Evolutionary conservation across 495 filamentous ascomycete species (phyloP), one percentile per base, ranked within the genome.

Genomic region (Neurospora cerealis): DNA sequence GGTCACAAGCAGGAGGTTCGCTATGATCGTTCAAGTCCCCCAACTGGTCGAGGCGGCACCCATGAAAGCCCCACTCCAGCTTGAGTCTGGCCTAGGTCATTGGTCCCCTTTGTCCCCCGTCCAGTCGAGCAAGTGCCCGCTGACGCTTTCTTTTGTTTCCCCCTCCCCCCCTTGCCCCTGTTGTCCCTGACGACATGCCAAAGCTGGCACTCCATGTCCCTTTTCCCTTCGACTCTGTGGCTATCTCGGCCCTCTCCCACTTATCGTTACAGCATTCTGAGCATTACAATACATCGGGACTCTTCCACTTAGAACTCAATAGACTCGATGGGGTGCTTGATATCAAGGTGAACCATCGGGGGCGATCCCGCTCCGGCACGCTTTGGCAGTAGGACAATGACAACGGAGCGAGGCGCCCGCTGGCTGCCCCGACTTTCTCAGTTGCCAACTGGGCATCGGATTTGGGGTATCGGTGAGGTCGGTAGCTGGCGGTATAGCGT

Each of bases 181-280:
- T 69, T 72, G 41, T 69, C 72, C 71, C 76, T 77, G 76, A 77
- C 76, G 76, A 77, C 76, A 77, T 77, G 66, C 40, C 73, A 66
- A 66, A 66, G 54, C 54, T 34, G 54, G 13, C 54, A 66, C 42
- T 46, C 69, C 48, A 60, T 60, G 48, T 60, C 24, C 28, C 38
- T 36, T 74, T 66, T 70, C 70, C 70, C 37, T 41, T 69, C 72
- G 38, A 62, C 48, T 74, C 74, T 28, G 70, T 62, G 34, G 69
- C 62, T 54, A 32, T 71, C 38, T 5, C 32, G 70, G 48, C 48
- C 24, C 5, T 60, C 21, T 60, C 46, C 9, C 48, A 60, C 28
- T 34, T 34, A 66, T 66, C 28, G 54, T 66, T 66, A 36, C 28
- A 66, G 28, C 54, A 66, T 66, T 34, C 7, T 17, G 28, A 66